phyloP scores from a whole-genome alignment of 192 early-diverging fungal species.

The Backusella psychrophila region DNA sequence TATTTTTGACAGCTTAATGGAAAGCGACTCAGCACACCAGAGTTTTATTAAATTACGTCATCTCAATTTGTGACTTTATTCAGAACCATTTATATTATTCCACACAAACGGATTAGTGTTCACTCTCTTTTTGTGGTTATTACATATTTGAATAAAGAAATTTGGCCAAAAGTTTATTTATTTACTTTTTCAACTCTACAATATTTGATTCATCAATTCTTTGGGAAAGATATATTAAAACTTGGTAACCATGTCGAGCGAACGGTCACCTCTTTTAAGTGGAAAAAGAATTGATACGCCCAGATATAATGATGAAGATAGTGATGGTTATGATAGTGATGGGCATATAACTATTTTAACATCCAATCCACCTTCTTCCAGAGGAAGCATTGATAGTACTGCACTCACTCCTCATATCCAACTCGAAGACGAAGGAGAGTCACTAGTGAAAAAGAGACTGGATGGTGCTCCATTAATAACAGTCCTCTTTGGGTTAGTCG shows the following conservation, averaged over 20 bases:
- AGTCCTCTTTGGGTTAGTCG: constrained; percentile 13
- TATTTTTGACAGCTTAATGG: too few species aligned
- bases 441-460: constrained; percentile 10
- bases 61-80: too few species aligned
- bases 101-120: too few species aligned
- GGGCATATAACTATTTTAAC: neutral
- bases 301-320: neutral
- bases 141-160: too few species aligned
- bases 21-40: too few species aligned
- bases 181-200: neutral
- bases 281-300: neutral
- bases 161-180: too few species aligned
- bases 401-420: neutral
- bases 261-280: neutral
- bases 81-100: too few species aligned
- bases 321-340: neutral
- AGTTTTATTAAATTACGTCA: too few species aligned
- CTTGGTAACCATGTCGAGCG: neutral
- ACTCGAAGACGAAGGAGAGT: neutral
- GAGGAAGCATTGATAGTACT: neutral
- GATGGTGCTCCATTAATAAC: constrained; percentile 14
- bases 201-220: neutral
- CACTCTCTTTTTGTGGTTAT: too few species aligned
- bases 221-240: neutral
- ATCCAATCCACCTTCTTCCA: neutral